Evolutionary conservation across 2,329 filamentous ascomycete species (phyloP).

Genomic region (Penicillium sp.): DNA sequence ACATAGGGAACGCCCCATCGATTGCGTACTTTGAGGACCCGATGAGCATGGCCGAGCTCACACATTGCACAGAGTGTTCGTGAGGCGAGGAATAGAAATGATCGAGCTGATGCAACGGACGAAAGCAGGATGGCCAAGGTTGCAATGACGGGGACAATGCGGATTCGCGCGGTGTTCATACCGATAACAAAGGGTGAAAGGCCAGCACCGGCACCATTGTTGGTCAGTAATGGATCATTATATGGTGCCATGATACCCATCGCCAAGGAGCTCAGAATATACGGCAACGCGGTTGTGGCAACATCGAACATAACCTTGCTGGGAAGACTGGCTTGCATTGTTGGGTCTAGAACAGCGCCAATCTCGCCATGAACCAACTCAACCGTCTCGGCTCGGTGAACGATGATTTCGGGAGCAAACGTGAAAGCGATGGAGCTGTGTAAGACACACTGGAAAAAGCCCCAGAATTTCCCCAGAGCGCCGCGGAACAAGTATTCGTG

Average conservation of each 20-base stretch:
- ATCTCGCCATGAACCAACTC: conserved; percentile 3
- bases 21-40: conserved; percentile 61
- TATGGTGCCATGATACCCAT: conserved; percentile 63
- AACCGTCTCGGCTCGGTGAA: conserved; percentile 52
- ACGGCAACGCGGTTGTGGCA: conserved; percentile 60
- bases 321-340: conserved; percentile 55
- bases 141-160: conserved; percentile 66
- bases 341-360: conserved; percentile 48
- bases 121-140: conserved; percentile 75
- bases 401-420: conserved; percentile 56
- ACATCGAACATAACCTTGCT: conserved; percentile 57
- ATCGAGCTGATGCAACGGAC: conserved; percentile 76
- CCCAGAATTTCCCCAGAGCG: conserved; percentile 51
- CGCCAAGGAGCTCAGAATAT: conserved; percentile 57
- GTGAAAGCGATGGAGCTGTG: conserved; percentile 55
- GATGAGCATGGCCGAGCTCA: conserved; percentile 63
- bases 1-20: conserved; percentile 62
- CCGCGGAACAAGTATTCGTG: conserved; percentile 52
- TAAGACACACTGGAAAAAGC: conserved; percentile 53
- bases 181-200: conserved; percentile 50
- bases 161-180: conserved; percentile 58
- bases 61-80: conserved; percentile 67
- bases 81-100: conserved; percentile 72
- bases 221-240: conserved; percentile 55
- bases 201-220: conserved; percentile 56